Evolutionary conservation across 2,329 filamentous ascomycete genomes (phyloP).

Genomic region (Diaporthe sp.): DNA sequence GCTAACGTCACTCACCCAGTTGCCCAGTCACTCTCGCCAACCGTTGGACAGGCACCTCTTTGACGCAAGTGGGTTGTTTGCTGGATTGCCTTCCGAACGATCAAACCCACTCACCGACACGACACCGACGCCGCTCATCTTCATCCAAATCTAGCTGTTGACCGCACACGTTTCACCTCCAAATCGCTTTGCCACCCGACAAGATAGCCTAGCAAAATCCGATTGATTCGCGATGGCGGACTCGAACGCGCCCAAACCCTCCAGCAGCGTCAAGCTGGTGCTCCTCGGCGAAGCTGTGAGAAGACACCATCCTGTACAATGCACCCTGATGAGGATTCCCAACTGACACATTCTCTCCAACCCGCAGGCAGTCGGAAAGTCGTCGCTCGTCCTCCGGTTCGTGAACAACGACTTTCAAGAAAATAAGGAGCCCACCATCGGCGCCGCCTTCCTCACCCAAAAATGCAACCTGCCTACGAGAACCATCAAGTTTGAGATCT

Average conservation of each 20-base stretch:
- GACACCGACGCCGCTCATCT: slow-evolving; percentile 22
- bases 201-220: slow-evolving; percentile 29
- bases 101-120: slow-evolving; percentile 24
- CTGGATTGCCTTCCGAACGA: slow-evolving; percentile 9
- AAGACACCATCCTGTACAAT: slow-evolving; percentile 81
- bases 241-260: slow-evolving; percentile 87
- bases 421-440: slow-evolving; percentile 99
- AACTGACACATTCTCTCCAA: slow-evolving; percentile 24
- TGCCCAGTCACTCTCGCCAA: slow-evolving; percentile 22
- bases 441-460: slow-evolving; percentile 97
- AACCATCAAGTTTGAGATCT: slow-evolving; percentile 95
- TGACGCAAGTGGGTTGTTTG: slow-evolving; percentile 25
- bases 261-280: slow-evolving; percentile 99
- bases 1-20: slow-evolving; percentile 32
- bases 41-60: slow-evolving; percentile 29
- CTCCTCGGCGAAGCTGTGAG: slow-evolving; percentile 97
- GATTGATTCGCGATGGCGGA: slow-evolving; percentile 73
- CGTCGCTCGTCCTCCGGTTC: slow-evolving; percentile 96
- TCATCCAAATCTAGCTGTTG: neutral
- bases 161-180: slow-evolving; percentile 9
- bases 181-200: slow-evolving; percentile 8
- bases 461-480: slow-evolving; percentile 96
- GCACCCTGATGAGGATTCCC: neutral
- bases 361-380: slow-evolving; percentile 65
- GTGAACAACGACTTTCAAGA: slow-evolving; percentile 99